Percentiles rank a stretch among this genome's conserved stretches.
Conservation (phyloP, 2,329 filamentous ascomycete species). For the Stemphylium vesicarium region DNA sequence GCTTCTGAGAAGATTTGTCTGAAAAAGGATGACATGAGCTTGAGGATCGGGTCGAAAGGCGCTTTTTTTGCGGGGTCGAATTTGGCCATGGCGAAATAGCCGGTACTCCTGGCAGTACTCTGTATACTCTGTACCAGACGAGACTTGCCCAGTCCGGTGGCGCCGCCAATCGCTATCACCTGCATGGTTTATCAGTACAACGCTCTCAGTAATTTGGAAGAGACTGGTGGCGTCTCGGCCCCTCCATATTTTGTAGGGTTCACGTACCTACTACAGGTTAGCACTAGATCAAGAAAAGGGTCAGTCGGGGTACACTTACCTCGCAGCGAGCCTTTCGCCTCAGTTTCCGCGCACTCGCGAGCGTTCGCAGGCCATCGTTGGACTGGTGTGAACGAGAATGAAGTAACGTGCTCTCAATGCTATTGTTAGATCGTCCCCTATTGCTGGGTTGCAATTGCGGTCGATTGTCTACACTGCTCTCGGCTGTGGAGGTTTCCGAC, state of each 20-base stretch:
- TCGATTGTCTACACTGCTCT: conserved; percentile 30
- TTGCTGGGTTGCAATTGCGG: conserved; percentile 25
- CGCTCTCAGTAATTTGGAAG: neutral
- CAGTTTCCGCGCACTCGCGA: conserved; percentile 49
- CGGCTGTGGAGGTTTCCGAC: conserved; percentile 33
- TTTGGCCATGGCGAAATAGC: conserved; percentile 66
- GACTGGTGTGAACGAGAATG: conserved; percentile 37
- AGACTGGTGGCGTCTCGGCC: too few relatives aligned
- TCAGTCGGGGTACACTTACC: conserved; percentile 3
- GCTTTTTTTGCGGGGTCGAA: conserved; percentile 65
- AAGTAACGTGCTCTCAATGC: conserved; percentile 36
- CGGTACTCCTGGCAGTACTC: conserved; percentile 61
- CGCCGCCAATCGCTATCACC: conserved; percentile 63
- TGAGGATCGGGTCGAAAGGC: conserved; percentile 67
- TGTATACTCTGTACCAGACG: conserved; percentile 66
- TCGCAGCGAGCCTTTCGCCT: conserved; percentile 64
- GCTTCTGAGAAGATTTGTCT: conserved; percentile 70
- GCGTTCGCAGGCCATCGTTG: conserved; percentile 31
- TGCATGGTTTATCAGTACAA: neutral
- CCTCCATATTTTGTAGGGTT: neutral
- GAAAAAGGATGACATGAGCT: conserved; percentile 66
- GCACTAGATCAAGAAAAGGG: neutral
- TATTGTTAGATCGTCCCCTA: conserved; percentile 39
- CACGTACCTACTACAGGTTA: conserved; percentile 1
- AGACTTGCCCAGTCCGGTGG: conserved; percentile 66